These are phyloP conservation scores for Pseudevernia furfuracea DNA, from an alignment of 495 filamentous ascomycete genomes.

Conservation along the genomic window DNA sequence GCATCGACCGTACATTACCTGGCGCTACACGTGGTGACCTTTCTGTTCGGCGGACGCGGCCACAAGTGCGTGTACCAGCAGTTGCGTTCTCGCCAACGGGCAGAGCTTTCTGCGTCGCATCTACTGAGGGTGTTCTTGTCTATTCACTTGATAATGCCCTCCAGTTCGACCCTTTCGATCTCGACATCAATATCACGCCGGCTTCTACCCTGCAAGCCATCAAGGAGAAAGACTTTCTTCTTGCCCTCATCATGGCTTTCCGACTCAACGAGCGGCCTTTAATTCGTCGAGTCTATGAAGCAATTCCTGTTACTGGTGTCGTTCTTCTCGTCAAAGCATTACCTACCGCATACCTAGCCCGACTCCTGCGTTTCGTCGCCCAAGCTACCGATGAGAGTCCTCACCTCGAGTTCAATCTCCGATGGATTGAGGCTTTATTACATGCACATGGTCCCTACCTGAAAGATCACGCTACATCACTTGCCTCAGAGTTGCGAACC, in stretches of 20 bases:
- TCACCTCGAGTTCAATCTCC: slow-evolving; percentile 85
- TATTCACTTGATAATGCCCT: slow-evolving; percentile 78
- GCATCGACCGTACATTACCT: slow-evolving; percentile 76
- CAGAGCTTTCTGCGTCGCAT: slow-evolving; percentile 85
- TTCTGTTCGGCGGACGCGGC: slow-evolving; percentile 60
- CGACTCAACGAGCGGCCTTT: slow-evolving; percentile 75
- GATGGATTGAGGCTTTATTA: slow-evolving; percentile 85
- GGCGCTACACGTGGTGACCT: slow-evolving; percentile 82
- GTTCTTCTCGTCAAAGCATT: slow-evolving; percentile 68
- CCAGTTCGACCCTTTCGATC: slow-evolving; percentile 89
- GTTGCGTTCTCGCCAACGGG: slow-evolving; percentile 85
- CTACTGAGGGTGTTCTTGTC: slow-evolving; percentile 86
- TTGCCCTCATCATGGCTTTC: slow-evolving; percentile 94
- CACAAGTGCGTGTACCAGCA: slow-evolving; percentile 78
- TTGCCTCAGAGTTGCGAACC: slow-evolving; percentile 72
- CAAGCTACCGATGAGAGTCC: slow-evolving; percentile 81
- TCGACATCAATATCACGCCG: slow-evolving; percentile 86
- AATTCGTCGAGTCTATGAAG: slow-evolving; percentile 76
- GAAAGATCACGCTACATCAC: slow-evolving; percentile 64
- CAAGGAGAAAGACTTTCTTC: slow-evolving; percentile 71
- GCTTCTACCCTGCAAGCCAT: slow-evolving; percentile 68
- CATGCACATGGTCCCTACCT: slow-evolving; percentile 75
- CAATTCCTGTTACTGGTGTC: slow-evolving; percentile 68
- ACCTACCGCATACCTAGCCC: slow-evolving; percentile 77
- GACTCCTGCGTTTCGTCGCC: slow-evolving; percentile 77